phyloP scores from a whole-genome alignment of 2,329 filamentous ascomycete genomes.

The Parascedosporium putredinis region DNA sequence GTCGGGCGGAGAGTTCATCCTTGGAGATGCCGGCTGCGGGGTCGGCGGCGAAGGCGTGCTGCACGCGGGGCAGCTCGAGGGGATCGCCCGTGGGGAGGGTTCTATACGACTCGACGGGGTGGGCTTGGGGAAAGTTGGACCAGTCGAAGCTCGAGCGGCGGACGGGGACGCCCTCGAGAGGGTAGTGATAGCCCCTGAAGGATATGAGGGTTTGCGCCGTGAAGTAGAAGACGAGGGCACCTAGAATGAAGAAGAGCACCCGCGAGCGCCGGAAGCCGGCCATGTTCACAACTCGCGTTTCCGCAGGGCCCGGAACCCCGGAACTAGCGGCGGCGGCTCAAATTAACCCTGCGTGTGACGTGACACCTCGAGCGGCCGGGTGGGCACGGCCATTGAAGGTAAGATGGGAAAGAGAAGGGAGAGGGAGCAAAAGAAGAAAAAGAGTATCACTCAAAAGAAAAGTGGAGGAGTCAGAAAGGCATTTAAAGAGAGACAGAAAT shows the following conservation, averaged over 20 bases:
- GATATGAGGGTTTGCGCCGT: background rate
- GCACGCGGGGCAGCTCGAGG: constrained; percentile 19
- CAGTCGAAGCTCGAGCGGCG: constrained; percentile 22
- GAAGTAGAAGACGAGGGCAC: constrained; percentile 2
- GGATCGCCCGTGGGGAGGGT: constrained; percentile 19
- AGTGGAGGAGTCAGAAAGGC: too few relatives aligned
- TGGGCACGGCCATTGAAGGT: background rate
- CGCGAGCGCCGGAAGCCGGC: constrained; percentile 1
- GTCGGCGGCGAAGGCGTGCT: constrained; percentile 26
- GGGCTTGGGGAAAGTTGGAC: constrained; percentile 16
- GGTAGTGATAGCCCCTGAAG: background rate
- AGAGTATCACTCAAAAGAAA: background rate
- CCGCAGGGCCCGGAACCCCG: background rate
- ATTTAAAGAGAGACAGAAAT: too few relatives aligned
- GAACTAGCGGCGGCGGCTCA: background rate
- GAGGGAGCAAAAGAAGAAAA: background rate
- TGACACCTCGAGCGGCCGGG: background rate
- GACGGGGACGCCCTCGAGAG: constrained; percentile 11
- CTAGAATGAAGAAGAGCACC: background rate
- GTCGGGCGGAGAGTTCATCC: constrained; percentile 20
- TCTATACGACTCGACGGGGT: constrained; percentile 22
- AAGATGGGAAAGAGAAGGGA: background rate
- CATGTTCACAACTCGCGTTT: too few relatives aligned
- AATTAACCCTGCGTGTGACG: background rate
- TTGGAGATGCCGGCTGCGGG: constrained; percentile 4